phyloP scores from a whole-genome alignment of 805 yeast species.

The Monosporozyma solicola region DNA sequence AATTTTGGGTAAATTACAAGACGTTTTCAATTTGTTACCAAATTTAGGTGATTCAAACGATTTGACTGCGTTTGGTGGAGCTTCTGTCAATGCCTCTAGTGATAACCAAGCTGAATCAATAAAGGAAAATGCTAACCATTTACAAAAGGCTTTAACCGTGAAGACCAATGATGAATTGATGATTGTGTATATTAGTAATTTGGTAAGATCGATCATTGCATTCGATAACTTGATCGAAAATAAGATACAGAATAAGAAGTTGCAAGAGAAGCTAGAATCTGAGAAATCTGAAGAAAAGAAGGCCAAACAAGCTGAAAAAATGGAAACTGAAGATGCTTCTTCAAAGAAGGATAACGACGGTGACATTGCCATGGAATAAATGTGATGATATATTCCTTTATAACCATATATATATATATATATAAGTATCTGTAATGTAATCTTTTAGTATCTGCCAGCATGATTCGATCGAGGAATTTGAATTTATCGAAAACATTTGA shows the following conservation, averaged over 20 bases:
- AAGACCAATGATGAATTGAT: slow-evolving; percentile 95
- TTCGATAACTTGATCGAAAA: slow-evolving; percentile 96
- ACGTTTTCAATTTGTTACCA: slow-evolving; percentile 87
- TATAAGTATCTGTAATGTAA: not conserved
- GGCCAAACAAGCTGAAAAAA: not conserved
- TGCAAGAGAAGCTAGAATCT: slow-evolving; percentile 23
- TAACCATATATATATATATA: not conserved
- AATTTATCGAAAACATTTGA: not conserved
- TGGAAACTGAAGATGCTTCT: not conserved
- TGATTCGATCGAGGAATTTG: not conserved
- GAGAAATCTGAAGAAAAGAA: not conserved
- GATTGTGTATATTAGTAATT: slow-evolving; percentile 81
- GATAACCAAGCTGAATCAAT: slow-evolving; percentile 18
- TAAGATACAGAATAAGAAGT: slow-evolving; percentile 71
- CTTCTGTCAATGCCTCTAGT: slow-evolving; percentile 8
- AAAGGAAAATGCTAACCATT: slow-evolving; percentile 32
- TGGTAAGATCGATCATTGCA: slow-evolving; percentile 90
- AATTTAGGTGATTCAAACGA: slow-evolving; percentile 40
- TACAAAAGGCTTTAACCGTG: slow-evolving; percentile 74
- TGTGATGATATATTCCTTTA: not conserved
- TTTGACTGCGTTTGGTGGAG: slow-evolving; percentile 4
- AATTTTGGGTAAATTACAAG: slow-evolving; percentile 87
- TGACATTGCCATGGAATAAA: not conserved
- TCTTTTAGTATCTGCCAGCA: not conserved
- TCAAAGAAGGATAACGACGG: not conserved